Conservation (phyloP, 352 stramenopile genomes). For the Phytophthora brassicae region DNA sequence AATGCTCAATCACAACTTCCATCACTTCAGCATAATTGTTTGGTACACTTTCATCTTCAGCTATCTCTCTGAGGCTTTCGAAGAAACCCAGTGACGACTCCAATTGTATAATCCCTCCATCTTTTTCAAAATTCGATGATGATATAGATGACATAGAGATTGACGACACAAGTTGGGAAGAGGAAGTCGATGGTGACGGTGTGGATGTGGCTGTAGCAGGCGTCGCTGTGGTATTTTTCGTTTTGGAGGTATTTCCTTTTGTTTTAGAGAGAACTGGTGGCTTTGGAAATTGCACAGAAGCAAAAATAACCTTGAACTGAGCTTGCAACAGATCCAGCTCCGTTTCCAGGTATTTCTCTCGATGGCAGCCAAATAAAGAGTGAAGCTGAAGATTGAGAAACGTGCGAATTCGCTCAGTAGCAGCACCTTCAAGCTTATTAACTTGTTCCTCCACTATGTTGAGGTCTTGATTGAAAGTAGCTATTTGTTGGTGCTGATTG, state of each 20-base stretch:
- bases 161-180: slow-evolving; percentile 29
- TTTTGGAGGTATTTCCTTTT: slow-evolving; percentile 30
- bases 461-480: slow-evolving; percentile 5
- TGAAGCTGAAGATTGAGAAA: slow-evolving; percentile 80
- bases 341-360: slow-evolving; percentile 61
- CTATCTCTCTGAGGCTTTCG: slow-evolving; percentile 52
- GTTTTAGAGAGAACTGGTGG: slow-evolving; percentile 33
- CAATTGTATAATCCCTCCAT: slow-evolving; percentile 24
- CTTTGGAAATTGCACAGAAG: slow-evolving; percentile 54
- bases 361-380: slow-evolving; percentile 76
- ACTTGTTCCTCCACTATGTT: not conserved
- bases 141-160: slow-evolving; percentile 30
- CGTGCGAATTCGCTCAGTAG: slow-evolving; percentile 51
- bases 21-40: slow-evolving; percentile 41
- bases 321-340: slow-evolving; percentile 66
- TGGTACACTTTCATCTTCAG: slow-evolving; percentile 44
- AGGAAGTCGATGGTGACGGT: slow-evolving; percentile 26
- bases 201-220: slow-evolving; percentile 9
- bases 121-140: slow-evolving; percentile 56
- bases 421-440: not conserved
- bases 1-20: slow-evolving; percentile 49
- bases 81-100: slow-evolving; percentile 52
- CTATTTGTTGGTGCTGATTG: slow-evolving; percentile 4
- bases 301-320: slow-evolving; percentile 46
- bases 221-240: slow-evolving; percentile 9